Evolutionary conservation across 1,284 basidiomycete genomes (phyloP).

Genomic region (Ustilago vetiveriae): DNA sequence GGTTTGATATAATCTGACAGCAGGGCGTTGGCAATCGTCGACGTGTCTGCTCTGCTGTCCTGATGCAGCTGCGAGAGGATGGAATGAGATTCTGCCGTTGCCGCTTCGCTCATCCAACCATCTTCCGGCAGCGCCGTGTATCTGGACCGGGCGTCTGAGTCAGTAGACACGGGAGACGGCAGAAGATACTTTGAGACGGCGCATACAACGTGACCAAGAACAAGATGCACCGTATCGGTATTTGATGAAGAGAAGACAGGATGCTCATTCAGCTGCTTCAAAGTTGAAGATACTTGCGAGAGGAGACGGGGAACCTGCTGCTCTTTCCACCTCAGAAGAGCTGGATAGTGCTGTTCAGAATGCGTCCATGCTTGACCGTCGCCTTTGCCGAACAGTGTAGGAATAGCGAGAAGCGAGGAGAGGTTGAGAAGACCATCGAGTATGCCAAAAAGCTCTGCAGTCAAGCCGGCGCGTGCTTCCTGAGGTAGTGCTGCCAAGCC

Average conservation of each 20-base stretch:
- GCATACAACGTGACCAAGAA: conserved; percentile 23
- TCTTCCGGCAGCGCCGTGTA: conserved; percentile 1
- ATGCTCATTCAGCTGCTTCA: conserved; percentile 1
- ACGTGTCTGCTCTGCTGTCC: background rate
- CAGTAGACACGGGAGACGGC: background rate
- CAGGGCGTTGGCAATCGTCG: conserved; percentile 8
- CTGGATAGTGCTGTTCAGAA: conserved; percentile 19
- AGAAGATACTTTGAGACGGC: conserved; percentile 14
- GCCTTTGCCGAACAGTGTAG: conserved; percentile 17
- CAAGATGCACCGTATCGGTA: conserved; percentile 3
- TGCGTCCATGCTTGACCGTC: conserved; percentile 33
- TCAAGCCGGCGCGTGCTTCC: background rate
- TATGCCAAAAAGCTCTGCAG: background rate
- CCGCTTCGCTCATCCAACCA: conserved; percentile 9
- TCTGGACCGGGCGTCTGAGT: background rate
- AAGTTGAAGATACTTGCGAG: background rate
- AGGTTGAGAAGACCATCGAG: background rate
- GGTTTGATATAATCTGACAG: conserved; percentile 38
- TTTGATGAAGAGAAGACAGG: no score
- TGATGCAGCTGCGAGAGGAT: background rate
- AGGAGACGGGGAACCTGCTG: conserved; percentile 21
- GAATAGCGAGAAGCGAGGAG: conserved; percentile 10
- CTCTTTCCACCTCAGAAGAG: conserved; percentile 26
- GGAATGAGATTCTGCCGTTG: background rate
- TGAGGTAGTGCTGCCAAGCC: conserved; percentile 2